These are phyloP conservation scores for Nothophoma quercina DNA, from an alignment of 2,329 filamentous ascomycete species.

Conservation along the genomic window DNA sequence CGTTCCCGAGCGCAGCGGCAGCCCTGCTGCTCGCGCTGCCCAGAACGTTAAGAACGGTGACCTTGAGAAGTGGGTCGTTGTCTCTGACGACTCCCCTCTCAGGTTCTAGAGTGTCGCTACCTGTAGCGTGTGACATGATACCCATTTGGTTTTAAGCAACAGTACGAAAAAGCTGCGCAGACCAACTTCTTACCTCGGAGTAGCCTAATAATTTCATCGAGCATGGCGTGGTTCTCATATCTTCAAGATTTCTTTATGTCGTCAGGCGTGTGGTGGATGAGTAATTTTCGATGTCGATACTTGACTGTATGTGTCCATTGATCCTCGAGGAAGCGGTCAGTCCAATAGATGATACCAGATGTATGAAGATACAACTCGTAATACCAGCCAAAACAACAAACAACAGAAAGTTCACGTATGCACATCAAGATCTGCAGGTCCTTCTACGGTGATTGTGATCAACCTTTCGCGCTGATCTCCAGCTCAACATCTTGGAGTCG, in stretches of 20 bases:
- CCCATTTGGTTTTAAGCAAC: constrained; percentile 24
- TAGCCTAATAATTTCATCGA: constrained; percentile 28
- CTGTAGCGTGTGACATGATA: constrained; percentile 31
- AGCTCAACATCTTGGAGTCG: background rate
- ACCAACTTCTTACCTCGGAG: constrained; percentile 24
- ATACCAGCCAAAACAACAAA: background rate
- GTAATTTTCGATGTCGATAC: constrained; percentile 38
- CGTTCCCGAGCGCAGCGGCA: constrained; percentile 36
- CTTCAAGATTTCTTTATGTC: constrained; percentile 14
- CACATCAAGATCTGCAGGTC: background rate
- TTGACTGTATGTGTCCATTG: constrained; percentile 31
- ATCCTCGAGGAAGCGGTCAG: constrained; percentile 7
- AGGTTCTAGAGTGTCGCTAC: constrained; percentile 34
- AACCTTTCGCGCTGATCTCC: background rate
- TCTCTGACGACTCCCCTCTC: constrained; percentile 37
- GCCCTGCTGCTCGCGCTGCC: constrained; percentile 41
- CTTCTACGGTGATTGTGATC: constrained; percentile 6
- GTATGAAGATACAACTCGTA: constrained; percentile 1
- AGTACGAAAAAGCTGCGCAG: constrained; percentile 5
- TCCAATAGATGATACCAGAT: constrained; percentile 1
- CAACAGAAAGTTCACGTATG: background rate
- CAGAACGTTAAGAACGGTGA: constrained; percentile 25
- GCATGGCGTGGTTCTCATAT: constrained; percentile 25
- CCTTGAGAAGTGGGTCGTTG: constrained; percentile 39
- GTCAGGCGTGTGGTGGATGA: constrained; percentile 18